Conservation (phyloP, 179 eudicot species). For the Gypsophila paniculata region DNA sequence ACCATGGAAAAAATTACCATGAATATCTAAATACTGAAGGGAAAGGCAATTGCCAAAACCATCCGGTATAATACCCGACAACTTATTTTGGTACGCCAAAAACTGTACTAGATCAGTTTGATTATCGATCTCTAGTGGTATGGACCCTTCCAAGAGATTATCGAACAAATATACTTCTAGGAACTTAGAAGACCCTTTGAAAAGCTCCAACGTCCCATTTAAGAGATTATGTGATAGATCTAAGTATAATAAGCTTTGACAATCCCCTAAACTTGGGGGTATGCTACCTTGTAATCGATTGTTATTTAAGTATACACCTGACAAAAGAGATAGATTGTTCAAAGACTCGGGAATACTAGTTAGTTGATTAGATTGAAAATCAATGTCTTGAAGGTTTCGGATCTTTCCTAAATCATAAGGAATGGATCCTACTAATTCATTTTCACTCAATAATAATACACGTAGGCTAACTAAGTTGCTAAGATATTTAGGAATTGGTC, state of each 20-base stretch:
- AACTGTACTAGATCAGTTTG: constrained; percentile 7
- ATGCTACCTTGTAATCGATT: constrained; percentile 25
- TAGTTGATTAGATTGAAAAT: background rate
- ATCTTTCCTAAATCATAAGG: constrained; percentile 23
- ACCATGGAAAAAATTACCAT: constrained; percentile 20
- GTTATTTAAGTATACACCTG: background rate
- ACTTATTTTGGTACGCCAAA: constrained; percentile 14
- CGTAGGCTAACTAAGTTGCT: constrained; percentile 19
- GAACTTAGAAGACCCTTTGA: constrained; percentile 12
- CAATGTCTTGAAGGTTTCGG: background rate
- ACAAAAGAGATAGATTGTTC: no score
- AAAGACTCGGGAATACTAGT: background rate
- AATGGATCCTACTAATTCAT: constrained; percentile 19
- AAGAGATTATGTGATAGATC: constrained; percentile 13
- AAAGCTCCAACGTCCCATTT: constrained; percentile 23
- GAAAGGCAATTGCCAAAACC: constrained; percentile 7
- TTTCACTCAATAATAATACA: accelerated
- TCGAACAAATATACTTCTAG: background rate
- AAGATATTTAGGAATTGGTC: constrained; percentile 23
- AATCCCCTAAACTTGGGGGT: constrained; percentile 23
- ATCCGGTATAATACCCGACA: constrained; percentile 25
- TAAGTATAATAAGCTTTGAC: constrained; percentile 14
- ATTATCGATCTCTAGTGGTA: constrained; percentile 20
- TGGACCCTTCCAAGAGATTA: constrained; percentile 18
- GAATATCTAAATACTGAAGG: constrained; percentile 2